phyloP scores from a whole-genome alignment of 805 yeast species.

The Yamadazyma laniorum region DNA sequence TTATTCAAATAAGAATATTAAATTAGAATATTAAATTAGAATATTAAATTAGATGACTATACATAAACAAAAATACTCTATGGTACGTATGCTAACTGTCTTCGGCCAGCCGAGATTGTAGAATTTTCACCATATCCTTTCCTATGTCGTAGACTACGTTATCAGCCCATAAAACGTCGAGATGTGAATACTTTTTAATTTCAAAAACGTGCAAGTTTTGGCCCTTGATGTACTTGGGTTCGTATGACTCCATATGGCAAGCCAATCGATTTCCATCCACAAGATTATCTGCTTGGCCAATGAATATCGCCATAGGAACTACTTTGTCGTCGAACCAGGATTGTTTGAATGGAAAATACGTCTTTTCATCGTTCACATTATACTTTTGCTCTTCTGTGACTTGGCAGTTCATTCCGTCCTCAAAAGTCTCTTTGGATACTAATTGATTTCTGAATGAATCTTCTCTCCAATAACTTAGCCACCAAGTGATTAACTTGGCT shows the following conservation, averaged over 20 bases:
- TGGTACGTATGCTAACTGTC: too few species aligned
- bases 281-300: slow-evolving; percentile 70
- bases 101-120: background rate
- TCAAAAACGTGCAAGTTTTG: slow-evolving; percentile 38
- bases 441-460: slow-evolving; percentile 42
- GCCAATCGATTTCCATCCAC: slow-evolving; percentile 73
- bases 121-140: slow-evolving; percentile 13
- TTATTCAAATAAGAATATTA: background rate
- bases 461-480: slow-evolving; percentile 53
- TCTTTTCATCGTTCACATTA: slow-evolving; percentile 31
- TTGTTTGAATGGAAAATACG: slow-evolving; percentile 51
- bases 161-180: slow-evolving; percentile 92
- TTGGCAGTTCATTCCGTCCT: slow-evolving; percentile 23
- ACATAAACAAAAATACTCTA: too few species aligned
- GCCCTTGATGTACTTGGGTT: slow-evolving; percentile 42
- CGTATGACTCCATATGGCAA: slow-evolving; percentile 61
- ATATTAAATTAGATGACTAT: too few species aligned
- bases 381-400: slow-evolving; percentile 19
- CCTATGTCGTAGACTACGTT: slow-evolving; percentile 71
- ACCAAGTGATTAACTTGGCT: slow-evolving; percentile 85
- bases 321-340: slow-evolving; percentile 47
- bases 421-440: slow-evolving; percentile 30
- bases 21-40: background rate
- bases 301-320: slow-evolving; percentile 64
- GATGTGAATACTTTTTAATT: slow-evolving; percentile 70